A percentile compares a stretch with the other conserved stretches of the same genome.
phyloP scores from a whole-genome alignment of 768 basidiomycete species.

The Mycena vulgaris region DNA sequence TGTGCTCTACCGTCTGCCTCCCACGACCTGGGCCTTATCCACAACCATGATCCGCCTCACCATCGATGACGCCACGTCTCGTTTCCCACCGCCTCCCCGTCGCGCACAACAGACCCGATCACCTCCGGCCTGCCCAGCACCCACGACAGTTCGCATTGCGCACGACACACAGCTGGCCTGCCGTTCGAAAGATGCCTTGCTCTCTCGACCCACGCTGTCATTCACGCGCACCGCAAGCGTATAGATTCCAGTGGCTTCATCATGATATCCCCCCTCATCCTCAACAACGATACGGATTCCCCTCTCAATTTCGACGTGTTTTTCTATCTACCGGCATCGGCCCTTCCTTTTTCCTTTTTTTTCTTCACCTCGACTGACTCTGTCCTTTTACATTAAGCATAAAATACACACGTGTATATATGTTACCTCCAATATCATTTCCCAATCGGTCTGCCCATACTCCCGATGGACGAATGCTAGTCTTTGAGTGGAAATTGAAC shows the following conservation, averaged over 20 bases:
- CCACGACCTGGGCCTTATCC: too few species aligned
- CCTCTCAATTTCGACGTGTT: background rate
- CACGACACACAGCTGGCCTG: too few species aligned
- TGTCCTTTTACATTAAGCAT: background rate
- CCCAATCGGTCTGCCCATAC: slow-evolving; percentile 4
- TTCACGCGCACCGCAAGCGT: slow-evolving; percentile 1
- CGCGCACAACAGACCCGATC: too few species aligned
- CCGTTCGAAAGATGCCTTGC: background rate
- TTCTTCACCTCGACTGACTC: background rate
- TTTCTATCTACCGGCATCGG: slow-evolving; percentile 6
- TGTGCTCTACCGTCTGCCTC: too few species aligned
- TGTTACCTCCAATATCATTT: background rate
- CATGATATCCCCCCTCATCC: slow-evolving; percentile 6
- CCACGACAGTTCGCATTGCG: too few species aligned
- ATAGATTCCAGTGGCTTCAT: background rate
- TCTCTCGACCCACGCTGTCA: background rate
- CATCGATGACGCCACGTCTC: too few species aligned
- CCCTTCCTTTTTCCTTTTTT: background rate
- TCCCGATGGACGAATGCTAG: background rate
- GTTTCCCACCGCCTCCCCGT: too few species aligned
- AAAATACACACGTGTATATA: background rate
- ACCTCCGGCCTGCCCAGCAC: too few species aligned
- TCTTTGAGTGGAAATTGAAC: background rate
- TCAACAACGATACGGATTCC: background rate
- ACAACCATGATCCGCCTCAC: too few species aligned